Evolutionary conservation across 1,284 basidiomycete species (phyloP), one percentile per base, ranked within the genome.

Genomic region (Abortiporus biennis): DNA sequence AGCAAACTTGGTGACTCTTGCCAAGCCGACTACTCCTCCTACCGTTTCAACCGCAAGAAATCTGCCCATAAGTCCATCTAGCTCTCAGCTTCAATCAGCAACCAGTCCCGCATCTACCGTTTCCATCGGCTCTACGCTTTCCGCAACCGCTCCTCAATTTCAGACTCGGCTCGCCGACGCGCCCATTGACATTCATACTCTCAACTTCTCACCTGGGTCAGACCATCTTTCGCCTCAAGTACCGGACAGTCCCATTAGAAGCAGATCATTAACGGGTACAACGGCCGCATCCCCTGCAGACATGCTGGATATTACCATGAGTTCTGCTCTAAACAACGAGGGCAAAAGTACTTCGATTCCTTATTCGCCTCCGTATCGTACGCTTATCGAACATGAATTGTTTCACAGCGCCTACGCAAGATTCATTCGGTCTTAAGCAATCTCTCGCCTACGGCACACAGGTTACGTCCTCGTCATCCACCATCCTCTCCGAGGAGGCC

Each of bases 111-210:
- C 38, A 29, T 43, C 44, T n/a, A 45, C 38, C 13, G 36, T 36
- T 3, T 31, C 31, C 29, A 35, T 40, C n/a, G 37, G 33, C 11
- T 40, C 44, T 3, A 36, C 38, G n/a, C 38, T 47, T 16, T 50
- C 49, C 13, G 29, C 46, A 4, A 32, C 42, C n/a, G 43, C 44
- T 15, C 43, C 49, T 39, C 49, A 47, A 21, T 47, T 47, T 36
- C 40, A 44, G 36, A 39, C 41, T 19, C 38, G 39, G 36, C 34
- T 51, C 16, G 37, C 40, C 24, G 47, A 46, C 38, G 27, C 44
- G 22, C 49, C 49, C 32, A 48, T 51, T 37, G 44, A 51, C 36
- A 45, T 51, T 19, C 44, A 40, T 38, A 40, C 24, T n/a, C 37
- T 49, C 15, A 24, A 20, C n/a, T 29, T 45, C 4, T 16, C 34